Percentiles rank a stretch among this genome's conserved stretches.
Conservation (phyloP, 73 alveolate species). For the Tetrahymena malaccensis region DNA sequence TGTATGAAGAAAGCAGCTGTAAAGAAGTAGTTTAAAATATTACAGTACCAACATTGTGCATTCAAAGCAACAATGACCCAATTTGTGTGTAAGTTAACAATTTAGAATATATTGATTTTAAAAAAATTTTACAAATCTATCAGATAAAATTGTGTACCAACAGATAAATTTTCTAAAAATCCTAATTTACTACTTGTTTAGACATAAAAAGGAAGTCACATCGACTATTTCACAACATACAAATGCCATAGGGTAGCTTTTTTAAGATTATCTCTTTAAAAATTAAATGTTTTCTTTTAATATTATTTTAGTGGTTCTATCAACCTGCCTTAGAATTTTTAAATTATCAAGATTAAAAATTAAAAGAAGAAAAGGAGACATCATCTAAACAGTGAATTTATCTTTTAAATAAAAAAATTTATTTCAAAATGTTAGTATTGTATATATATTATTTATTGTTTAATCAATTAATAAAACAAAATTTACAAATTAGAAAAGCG, state of each 20-base stretch:
- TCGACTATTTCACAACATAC: conserved; percentile 17
- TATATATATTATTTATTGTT: no score
- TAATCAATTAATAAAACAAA: no score
- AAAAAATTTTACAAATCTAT: not conserved
- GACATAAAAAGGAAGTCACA: conserved; percentile 36
- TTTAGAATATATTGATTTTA: not conserved
- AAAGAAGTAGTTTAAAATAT: not conserved
- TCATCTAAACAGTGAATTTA: not conserved
- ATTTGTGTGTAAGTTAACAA: not conserved
- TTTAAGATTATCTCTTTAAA: not conserved
- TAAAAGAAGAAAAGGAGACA: not conserved
- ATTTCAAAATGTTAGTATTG: no score
- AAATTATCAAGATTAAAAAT: not conserved
- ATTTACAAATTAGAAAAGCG: no score
- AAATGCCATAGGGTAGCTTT: not conserved
- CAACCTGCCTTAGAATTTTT: not conserved
- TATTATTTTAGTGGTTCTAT: not conserved
- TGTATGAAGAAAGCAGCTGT: conserved; percentile 2
- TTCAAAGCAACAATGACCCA: conserved; percentile 30
- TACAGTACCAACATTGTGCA: conserved; percentile 16
- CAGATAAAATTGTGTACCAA: not conserved
- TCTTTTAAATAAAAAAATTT: no score
- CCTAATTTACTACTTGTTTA: conserved; percentile 21
- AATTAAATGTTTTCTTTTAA: not conserved
- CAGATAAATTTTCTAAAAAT: not conserved